These are phyloP conservation scores for Boletus rubescentipes DNA, from an alignment of 768 basidiomycete species.

Conservation along the genomic window DNA sequence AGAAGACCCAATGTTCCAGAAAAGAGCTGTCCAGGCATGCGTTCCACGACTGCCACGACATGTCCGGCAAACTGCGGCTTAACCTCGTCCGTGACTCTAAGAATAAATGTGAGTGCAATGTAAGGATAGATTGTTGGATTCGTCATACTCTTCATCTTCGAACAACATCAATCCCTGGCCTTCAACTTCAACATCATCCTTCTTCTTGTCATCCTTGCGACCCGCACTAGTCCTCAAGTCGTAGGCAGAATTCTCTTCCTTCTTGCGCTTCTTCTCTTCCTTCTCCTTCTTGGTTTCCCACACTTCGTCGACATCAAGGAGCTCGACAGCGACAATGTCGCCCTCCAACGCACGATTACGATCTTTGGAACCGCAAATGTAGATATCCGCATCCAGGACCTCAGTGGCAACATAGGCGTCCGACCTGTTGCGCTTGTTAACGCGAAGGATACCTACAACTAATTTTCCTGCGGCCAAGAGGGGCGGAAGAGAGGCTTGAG, in stretches of 20 bases:
- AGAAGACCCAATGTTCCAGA: slow-evolving; percentile 94
- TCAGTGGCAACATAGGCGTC: slow-evolving; percentile 99
- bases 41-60: slow-evolving; percentile 98
- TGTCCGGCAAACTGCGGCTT: slow-evolving; percentile 99
- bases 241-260: slow-evolving; percentile 97
- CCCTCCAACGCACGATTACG: slow-evolving; percentile 98
- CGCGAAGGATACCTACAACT: slow-evolving; percentile 94
- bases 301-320: slow-evolving; percentile 96
- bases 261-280: slow-evolving; percentile 99
- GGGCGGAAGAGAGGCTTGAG: slow-evolving; percentile 95
- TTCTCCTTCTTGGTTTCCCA: slow-evolving; percentile 99
- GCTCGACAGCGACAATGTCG: slow-evolving; percentile 96
- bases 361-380: slow-evolving; percentile 98
- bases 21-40: slow-evolving; percentile 98
- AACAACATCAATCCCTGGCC: slow-evolving; percentile 96
- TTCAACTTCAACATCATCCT: slow-evolving; percentile 99
- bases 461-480: slow-evolving; percentile 95
- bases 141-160: slow-evolving; percentile 89
- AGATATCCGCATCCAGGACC: slow-evolving; percentile 97
- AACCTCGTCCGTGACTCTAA: slow-evolving; percentile 92
- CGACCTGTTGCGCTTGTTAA: slow-evolving; percentile 97
- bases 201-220: slow-evolving; percentile 98
- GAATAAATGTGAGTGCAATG: slow-evolving; percentile 13
- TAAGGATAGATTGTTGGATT: not conserved
- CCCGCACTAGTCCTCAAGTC: slow-evolving; percentile 73